Evolutionary conservation across 805 yeast species (phyloP).

Genomic region (Pichia exigua): DNA sequence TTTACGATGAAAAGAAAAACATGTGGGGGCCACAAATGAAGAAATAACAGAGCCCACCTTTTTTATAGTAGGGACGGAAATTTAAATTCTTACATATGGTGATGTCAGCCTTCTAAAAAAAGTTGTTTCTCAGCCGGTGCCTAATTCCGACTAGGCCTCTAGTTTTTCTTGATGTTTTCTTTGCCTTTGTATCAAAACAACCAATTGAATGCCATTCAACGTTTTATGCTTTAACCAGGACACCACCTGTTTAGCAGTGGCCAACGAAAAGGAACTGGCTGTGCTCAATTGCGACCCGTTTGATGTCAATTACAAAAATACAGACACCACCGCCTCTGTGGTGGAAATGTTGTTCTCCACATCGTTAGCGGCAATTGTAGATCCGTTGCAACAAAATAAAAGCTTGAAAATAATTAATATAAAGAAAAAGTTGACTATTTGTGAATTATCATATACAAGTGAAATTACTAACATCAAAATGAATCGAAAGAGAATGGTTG

Average conservation of each 20-base stretch:
- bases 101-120: not conserved
- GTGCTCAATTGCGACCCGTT: slow-evolving; percentile 87
- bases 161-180: not conserved
- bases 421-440: slow-evolving; percentile 63
- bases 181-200: not conserved
- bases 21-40: not conserved
- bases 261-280: slow-evolving; percentile 33
- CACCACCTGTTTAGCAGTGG: not conserved
- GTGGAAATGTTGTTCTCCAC: slow-evolving; percentile 91
- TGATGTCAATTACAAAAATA: slow-evolving; percentile 38
- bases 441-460: slow-evolving; percentile 84
- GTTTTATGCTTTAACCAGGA: not conserved
- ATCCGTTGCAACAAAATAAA: slow-evolving; percentile 38
- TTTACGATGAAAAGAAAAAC: not conserved
- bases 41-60: not conserved
- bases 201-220: not conserved
- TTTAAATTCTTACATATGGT: not conserved
- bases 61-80: not conserved
- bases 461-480: slow-evolving; percentile 63
- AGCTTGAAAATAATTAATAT: slow-evolving; percentile 78
- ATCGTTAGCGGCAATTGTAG: slow-evolving; percentile 77
- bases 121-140: not conserved
- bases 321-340: slow-evolving; percentile 51
- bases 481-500: slow-evolving; percentile 76
- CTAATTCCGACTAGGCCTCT: not conserved